Conservation (phyloP, 2,329 filamentous ascomycete genomes). For the Aspergillus sp. region DNA sequence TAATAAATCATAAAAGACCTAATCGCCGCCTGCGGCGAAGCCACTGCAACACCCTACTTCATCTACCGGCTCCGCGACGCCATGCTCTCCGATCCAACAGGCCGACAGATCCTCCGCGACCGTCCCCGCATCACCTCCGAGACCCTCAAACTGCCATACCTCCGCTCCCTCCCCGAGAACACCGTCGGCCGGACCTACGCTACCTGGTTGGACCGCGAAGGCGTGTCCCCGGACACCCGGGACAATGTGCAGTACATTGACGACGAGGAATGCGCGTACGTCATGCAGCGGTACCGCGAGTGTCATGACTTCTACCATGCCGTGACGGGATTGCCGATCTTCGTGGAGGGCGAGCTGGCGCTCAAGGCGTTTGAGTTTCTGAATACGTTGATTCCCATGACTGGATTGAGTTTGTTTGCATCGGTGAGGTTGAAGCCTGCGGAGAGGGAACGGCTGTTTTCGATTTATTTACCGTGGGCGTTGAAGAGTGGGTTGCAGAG, state of each 20-base stretch:
- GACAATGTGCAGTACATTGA: constrained; percentile 84
- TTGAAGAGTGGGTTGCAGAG: constrained; percentile 74
- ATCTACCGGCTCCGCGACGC: constrained; percentile 86
- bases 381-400: constrained; percentile 94
- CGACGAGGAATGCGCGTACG: constrained; percentile 93
- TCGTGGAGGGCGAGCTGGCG: constrained; percentile 96
- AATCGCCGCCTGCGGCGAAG: constrained; percentile 90
- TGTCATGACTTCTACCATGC: constrained; percentile 98
- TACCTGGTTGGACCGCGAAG: constrained; percentile 89
- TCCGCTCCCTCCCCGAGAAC: constrained; percentile 71
- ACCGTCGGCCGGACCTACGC: constrained; percentile 82
- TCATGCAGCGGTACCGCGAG: constrained; percentile 97
- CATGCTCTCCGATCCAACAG: constrained; percentile 83
- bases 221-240: constrained; percentile 88
- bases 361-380: constrained; percentile 97
- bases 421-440: constrained; percentile 63
- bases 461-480: constrained; percentile 78
- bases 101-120: constrained; percentile 86
- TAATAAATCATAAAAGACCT: constrained; percentile 66
- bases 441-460: constrained; percentile 67
- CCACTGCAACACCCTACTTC: constrained; percentile 92
- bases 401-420: constrained; percentile 79
- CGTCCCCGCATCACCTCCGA: constrained; percentile 82
- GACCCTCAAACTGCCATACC: constrained; percentile 65
- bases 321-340: constrained; percentile 82